Conservation (phyloP, 1,139 yeast genomes). For the Blastobotrys elegans region DNA sequence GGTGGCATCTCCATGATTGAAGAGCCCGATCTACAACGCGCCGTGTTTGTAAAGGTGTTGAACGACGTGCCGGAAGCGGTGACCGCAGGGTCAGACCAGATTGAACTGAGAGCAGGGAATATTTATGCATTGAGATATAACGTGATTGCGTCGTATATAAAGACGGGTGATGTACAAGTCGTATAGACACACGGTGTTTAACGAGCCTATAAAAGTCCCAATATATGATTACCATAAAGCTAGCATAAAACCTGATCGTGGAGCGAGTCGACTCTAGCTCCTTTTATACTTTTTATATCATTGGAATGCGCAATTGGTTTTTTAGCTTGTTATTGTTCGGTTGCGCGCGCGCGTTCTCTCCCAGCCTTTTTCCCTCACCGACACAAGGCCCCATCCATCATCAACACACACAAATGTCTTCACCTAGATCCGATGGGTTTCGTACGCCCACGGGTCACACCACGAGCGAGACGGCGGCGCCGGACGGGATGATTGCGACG, state of each 20-base stretch:
- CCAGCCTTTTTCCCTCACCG: too few relatives aligned
- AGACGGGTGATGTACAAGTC: slow-evolving; percentile 24
- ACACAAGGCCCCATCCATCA: too few relatives aligned
- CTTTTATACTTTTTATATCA: too few relatives aligned
- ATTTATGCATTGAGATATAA: slow-evolving; percentile 72
- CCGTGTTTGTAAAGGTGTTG: slow-evolving; percentile 67
- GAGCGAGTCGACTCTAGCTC: too few relatives aligned
- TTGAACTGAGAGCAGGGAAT: slow-evolving; percentile 61
- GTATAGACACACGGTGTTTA: slow-evolving; percentile 19
- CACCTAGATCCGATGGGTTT: slow-evolving; percentile 7
- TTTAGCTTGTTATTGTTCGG: too few relatives aligned
- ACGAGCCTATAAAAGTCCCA: not conserved
- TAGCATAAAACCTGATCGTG: too few relatives aligned
- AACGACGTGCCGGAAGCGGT: slow-evolving; percentile 36
- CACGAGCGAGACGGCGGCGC: not conserved
- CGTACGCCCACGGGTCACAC: slow-evolving; percentile 5
- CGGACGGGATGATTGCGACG: not conserved
- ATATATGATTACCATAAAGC: too few relatives aligned
- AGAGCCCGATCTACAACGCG: slow-evolving; percentile 66
- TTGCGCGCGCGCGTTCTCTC: not conserved
- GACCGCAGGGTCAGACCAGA: slow-evolving; percentile 45
- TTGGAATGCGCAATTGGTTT: too few relatives aligned
- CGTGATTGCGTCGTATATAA: slow-evolving; percentile 35
- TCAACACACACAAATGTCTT: too few relatives aligned
- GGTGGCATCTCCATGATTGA: slow-evolving; percentile 79